A percentile compares a stretch with the other conserved stretches of the same genome.
Conservation (phyloP, 1,284 basidiomycete species). For the Mycosarcoma maydis region DNA sequence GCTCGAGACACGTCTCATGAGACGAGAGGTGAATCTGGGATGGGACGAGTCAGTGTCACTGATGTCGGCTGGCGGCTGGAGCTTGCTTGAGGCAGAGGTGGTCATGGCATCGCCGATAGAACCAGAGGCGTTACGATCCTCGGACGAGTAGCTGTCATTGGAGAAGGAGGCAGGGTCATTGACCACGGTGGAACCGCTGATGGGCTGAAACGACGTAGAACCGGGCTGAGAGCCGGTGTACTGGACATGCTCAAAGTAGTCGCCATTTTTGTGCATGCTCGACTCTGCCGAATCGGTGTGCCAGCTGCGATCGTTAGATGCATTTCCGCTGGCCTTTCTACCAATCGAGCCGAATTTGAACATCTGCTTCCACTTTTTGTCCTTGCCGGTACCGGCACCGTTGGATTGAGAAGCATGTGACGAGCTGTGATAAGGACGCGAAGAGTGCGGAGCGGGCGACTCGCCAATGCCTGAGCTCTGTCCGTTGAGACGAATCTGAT, state of each 20-base stretch:
- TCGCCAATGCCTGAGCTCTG: slow-evolving; percentile 44
- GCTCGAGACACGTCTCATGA: slow-evolving; percentile 87
- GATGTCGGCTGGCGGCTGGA: slow-evolving; percentile 43
- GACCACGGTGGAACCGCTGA: slow-evolving; percentile 55
- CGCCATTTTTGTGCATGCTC: slow-evolving; percentile 19
- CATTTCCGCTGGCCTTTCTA: slow-evolving; percentile 40
- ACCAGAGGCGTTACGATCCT: slow-evolving; percentile 34
- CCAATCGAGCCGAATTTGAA: slow-evolving; percentile 62
- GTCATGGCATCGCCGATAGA: slow-evolving; percentile 43
- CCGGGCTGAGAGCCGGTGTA: slow-evolving; percentile 19
- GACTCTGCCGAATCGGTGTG: slow-evolving; percentile 30
- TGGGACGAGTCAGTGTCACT: slow-evolving; percentile 26
- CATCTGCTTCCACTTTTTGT: slow-evolving; percentile 65
- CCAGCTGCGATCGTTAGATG: slow-evolving; percentile 28
- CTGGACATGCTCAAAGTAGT: slow-evolving; percentile 30
- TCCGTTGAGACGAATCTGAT: slow-evolving; percentile 15
- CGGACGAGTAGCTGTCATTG: slow-evolving; percentile 57
- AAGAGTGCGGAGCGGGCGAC: slow-evolving; percentile 24
- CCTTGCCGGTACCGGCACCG: slow-evolving; percentile 38
- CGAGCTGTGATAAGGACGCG: slow-evolving; percentile 24
- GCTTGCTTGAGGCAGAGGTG: slow-evolving; percentile 39
- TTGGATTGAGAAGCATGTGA: slow-evolving; percentile 13
- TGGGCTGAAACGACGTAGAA: slow-evolving; percentile 50
- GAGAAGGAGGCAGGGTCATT: slow-evolving; percentile 59
- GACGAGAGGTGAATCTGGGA: slow-evolving; percentile 40